Conservation (phyloP, 2,329 filamentous ascomycete genomes). For the Microascus cirrosus region DNA sequence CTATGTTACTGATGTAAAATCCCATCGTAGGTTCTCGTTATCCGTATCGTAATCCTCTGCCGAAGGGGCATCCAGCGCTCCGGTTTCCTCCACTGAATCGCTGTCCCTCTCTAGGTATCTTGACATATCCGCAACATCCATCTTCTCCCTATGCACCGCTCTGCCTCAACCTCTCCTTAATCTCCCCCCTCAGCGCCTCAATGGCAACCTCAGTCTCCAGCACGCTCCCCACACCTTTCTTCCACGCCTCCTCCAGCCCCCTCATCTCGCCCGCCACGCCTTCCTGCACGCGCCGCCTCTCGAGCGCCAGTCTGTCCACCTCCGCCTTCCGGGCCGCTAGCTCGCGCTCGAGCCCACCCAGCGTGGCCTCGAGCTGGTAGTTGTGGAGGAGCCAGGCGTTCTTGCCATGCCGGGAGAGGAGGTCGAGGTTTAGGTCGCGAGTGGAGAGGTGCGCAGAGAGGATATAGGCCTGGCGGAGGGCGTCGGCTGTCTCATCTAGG, state of each 20-base stretch:
- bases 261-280: conserved; percentile 61
- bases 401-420: conserved; percentile 75
- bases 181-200: conserved; percentile 57
- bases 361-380: conserved; percentile 61
- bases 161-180: conserved; percentile 49
- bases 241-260: conserved; percentile 69
- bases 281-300: conserved; percentile 59
- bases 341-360: conserved; percentile 58
- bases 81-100: no score
- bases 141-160: conserved; percentile 3
- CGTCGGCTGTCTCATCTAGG: conserved; percentile 36
- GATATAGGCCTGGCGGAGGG: conserved; percentile 44
- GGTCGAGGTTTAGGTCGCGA: conserved; percentile 46
- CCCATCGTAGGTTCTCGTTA: background rate
- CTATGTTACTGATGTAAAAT: background rate
- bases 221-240: conserved; percentile 62
- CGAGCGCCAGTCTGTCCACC: conserved; percentile 62
- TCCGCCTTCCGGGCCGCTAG: conserved; percentile 56
- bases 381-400: conserved; percentile 90
- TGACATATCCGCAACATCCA: background rate
- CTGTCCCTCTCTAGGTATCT: background rate
- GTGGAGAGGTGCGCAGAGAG: conserved; percentile 37
- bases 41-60: background rate
- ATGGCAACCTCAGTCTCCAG: conserved; percentile 81
- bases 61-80: no score